Conservation (phyloP, 768 basidiomycete species). For the Trametes cubensis region DNA sequence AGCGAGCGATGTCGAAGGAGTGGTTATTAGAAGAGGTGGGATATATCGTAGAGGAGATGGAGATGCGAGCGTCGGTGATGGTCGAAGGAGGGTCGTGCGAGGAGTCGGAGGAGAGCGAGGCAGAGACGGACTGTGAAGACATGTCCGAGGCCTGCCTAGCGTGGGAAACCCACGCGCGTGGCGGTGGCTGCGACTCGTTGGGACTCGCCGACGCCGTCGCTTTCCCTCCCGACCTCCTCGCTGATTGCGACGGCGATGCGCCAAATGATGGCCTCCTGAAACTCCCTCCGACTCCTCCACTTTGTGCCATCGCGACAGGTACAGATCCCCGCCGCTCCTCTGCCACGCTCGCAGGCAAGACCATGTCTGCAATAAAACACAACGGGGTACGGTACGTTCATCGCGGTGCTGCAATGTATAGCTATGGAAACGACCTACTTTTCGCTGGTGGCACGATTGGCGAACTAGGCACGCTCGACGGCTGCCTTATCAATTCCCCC, state of each 20-base stretch:
- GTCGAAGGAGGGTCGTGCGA: slow-evolving; percentile 30
- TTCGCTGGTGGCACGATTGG: slow-evolving; percentile 16
- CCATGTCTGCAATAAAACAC: background rate
- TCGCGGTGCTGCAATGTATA: slow-evolving; percentile 4
- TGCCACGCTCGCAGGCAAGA: no score
- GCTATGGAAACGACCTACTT: slow-evolving; percentile 20
- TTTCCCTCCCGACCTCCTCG: background rate
- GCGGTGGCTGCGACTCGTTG: slow-evolving; percentile 5
- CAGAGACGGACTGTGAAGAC: slow-evolving; percentile 8
- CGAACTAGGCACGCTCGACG: slow-evolving; percentile 27
- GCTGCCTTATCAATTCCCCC: slow-evolving; percentile 16
- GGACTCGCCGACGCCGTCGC: background rate
- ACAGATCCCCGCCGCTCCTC: background rate
- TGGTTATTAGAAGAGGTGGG: slow-evolving; percentile 30
- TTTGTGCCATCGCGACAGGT: background rate
- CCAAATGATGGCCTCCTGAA: slow-evolving; percentile 17
- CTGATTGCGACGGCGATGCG: slow-evolving; percentile 1
- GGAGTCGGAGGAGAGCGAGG: slow-evolving; percentile 18
- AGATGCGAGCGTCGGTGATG: slow-evolving; percentile 42
- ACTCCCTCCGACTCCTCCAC: background rate
- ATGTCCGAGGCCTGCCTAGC: slow-evolving; percentile 15
- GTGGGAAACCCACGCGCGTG: slow-evolving; percentile 25
- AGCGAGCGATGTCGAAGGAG: slow-evolving; percentile 26
- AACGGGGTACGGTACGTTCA: background rate
- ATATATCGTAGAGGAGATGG: slow-evolving; percentile 47